Base-by-base conservation (phyloP, 768 basidiomycete genomes). In the Lentinula sp. region DNA sequence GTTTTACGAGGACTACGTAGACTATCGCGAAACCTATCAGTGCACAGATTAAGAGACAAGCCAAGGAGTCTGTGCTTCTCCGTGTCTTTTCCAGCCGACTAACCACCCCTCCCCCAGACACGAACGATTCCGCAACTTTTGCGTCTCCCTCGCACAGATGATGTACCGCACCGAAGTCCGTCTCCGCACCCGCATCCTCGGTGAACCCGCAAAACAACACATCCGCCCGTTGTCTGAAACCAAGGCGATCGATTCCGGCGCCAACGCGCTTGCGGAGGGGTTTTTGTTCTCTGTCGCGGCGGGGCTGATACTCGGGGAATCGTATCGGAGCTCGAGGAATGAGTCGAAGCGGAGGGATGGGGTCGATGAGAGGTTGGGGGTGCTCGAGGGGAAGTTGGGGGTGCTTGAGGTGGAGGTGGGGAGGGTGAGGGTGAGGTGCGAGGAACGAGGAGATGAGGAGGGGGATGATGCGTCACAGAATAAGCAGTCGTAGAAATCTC, bases 21-120 rank as follows among this genome's bases (percentile, higher is more conserved):
- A 93, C 90, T n/a, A 71, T 91, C 69, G 90, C 91, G 57, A 93
- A 92, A 73, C 91, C 91, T 55, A 90, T 93, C 65, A 86, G 87
- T 57, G 73, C 78, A 35, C 79, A 79, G 55, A 74, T 93, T 50
- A 91, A 86, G 73, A 77, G 77, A 52, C 90, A 91, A 70, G 91
- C 87, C 0, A 83, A 79, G 66, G 81, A 90, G 90, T 91, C 65
- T 65, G 85, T 48, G 32, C 48, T 54, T 59, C 50, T 37, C 32
- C 8, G 15, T 18, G 15, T 43, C 48, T 56, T 20, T 2, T 43
- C 23, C 18, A 48, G 39, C 23, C 10, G 63, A 10, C 7, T 37
- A 71, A 9, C 28, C 16, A 4, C 56, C 39, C 33, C 15, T 45
- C 2, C 15, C 39, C 46, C 58, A 88, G 91, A 71, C 90, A 92